phyloP scores from a whole-genome alignment of 2,329 filamentous ascomycete genomes.

The Alternaria incomplexa region DNA sequence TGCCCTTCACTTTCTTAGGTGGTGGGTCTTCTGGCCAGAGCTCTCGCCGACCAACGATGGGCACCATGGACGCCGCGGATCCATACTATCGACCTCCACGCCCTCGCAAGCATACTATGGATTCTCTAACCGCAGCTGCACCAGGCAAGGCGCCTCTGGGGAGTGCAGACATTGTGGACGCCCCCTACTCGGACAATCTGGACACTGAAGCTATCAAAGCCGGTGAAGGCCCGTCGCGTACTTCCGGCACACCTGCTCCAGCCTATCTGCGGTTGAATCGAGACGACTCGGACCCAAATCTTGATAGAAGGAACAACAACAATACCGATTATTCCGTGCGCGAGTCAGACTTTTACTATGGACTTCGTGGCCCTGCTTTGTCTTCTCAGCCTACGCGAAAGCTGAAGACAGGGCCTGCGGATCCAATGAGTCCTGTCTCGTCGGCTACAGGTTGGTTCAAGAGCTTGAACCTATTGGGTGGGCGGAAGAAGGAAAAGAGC shows the following conservation, averaged over 20 bases:
- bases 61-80: conserved; percentile 59
- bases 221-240: conserved; percentile 45
- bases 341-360: conserved; percentile 97
- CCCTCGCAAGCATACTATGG: conserved; percentile 66
- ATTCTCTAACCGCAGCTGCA: conserved; percentile 54
- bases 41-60: conserved; percentile 49
- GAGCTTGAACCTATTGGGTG: conserved; percentile 67
- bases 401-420: conserved; percentile 90
- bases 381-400: conserved; percentile 81
- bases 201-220: conserved; percentile 38
- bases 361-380: conserved; percentile 84
- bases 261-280: conserved; percentile 59
- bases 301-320: conserved; percentile 60
- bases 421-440: conserved; percentile 89
- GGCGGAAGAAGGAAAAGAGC: conserved; percentile 89
- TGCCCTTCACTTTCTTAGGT: conserved; percentile 73
- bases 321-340: conserved; percentile 85
- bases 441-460: conserved; percentile 91
- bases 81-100: conserved; percentile 90
- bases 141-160: conserved; percentile 54
- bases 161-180: conserved; percentile 56
- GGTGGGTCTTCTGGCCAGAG: conserved; percentile 51
- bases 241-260: conserved; percentile 45
- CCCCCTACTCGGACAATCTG: conserved; percentile 53
- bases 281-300: conserved; percentile 61